Percentiles rank a stretch among this genome's conserved stretches.
Conservation (phyloP, 2,329 filamentous ascomycete genomes). For the Didymella glomerata region DNA sequence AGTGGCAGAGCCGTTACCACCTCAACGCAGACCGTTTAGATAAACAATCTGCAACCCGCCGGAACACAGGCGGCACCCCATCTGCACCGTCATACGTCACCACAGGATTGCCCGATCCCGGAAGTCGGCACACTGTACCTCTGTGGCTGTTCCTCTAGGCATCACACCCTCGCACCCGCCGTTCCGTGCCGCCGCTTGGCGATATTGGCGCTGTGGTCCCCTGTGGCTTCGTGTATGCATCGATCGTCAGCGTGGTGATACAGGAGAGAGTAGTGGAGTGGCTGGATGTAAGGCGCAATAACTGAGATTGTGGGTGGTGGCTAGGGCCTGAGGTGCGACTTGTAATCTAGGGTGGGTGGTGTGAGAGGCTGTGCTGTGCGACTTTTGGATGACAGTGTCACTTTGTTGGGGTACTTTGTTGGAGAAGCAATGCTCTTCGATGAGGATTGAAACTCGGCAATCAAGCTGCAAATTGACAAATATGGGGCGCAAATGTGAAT, state of each 20-base stretch:
- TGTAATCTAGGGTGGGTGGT: background rate
- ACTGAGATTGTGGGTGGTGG: constrained; percentile 3
- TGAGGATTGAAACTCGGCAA: background rate
- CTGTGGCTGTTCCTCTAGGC: background rate
- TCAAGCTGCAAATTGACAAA: background rate
- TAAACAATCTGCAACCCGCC: background rate
- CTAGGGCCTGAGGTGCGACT: background rate
- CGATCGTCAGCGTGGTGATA: background rate
- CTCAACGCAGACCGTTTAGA: background rate
- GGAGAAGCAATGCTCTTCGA: background rate
- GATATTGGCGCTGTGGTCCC: background rate
- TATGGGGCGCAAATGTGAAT: background rate
- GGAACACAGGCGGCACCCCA: background rate
- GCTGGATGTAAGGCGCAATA: background rate
- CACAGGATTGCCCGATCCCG: background rate
- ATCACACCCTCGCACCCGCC: background rate
- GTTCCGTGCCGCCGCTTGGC: constrained; percentile 6
- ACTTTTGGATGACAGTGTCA: background rate
- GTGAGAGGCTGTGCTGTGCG: background rate
- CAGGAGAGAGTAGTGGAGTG: background rate
- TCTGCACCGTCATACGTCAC: background rate
- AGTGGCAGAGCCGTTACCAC: background rate
- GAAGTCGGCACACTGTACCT: constrained; percentile 1
- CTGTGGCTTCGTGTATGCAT: background rate
- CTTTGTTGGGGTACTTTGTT: background rate